Conservation (phyloP, 2,329 filamentous ascomycete genomes). For the Daldinia eschscholtzii region DNA sequence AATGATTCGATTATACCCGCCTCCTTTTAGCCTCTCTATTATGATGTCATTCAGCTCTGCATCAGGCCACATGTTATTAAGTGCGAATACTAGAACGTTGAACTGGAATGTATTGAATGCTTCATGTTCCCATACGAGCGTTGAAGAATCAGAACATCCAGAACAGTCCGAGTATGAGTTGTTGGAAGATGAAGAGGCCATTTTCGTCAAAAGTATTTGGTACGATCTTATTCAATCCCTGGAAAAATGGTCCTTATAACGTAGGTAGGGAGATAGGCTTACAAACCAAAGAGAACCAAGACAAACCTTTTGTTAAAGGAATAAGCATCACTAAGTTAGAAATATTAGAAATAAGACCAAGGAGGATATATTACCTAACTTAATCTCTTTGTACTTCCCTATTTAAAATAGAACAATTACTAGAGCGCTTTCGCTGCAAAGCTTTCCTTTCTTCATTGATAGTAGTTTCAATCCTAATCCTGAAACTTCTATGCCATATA, state of each 20-base stretch:
- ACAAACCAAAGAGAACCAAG: not conserved
- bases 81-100: constrained; percentile 5
- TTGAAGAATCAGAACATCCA: not conserved
- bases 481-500: too few species aligned
- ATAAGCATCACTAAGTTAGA: not conserved
- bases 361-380: not conserved
- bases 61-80: constrained; percentile 18
- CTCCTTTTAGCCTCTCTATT: constrained; percentile 15
- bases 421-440: not conserved
- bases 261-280: not conserved
- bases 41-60: constrained; percentile 7
- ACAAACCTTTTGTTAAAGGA: not conserved
- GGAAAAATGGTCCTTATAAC: not conserved
- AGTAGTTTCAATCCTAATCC: not conserved
- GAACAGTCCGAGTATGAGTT: not conserved
- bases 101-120: constrained; percentile 6
- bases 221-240: too few species aligned
- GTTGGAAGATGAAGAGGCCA: not conserved
- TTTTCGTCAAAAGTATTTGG: not conserved
- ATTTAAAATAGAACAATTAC: not conserved
- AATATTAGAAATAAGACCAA: not conserved
- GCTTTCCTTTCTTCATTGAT: not conserved
- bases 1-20: constrained; percentile 25
- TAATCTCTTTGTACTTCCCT: not conserved
- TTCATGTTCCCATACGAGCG: not conserved